Evolutionary conservation across 371 early-diverging fungal species (phyloP), one percentile per base, ranked within the genome.

Genomic region (Lichtheimia hyalospora): DNA sequence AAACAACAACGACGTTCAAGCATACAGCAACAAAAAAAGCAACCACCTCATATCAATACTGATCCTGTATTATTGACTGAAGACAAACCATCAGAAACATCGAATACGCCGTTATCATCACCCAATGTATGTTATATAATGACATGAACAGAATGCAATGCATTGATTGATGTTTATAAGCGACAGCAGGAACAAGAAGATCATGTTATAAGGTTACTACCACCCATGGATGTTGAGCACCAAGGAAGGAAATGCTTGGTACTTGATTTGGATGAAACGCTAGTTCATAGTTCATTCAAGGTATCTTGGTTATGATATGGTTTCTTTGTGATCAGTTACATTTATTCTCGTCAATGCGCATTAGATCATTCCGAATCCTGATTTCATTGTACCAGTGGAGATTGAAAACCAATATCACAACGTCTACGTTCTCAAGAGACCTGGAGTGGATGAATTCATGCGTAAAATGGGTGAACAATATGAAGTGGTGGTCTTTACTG

Each of bases 401-500:
- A 93, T 97, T 59, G 97, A 98, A 69, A 88, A 87, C 55, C 91
- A 91, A 66, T 81, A 89, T 20, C 96, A 98, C 73, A 92, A 88
- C 64, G 96, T 96, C 20, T 96, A 95, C 73, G 98, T 98, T 18
- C 82, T 94, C 62, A 96, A 96, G 73, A 82, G 98, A 61, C 98
- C 98, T 2, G 95, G 95, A 7, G 95, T 97, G n/a, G 97, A 96
- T 75, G 86, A 86, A 48, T 98, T 98, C 65, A 74, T 98, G 86
- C 80, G 84, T 60, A 81, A 84, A 63, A 84, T 96, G 84, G 96
- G 94, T 7, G 83, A 90, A 65, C 81, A 87, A 58, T 99, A 91
- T 70, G 97, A 97, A 68, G 81, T 97, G 49, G 96, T 97, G 5
- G 92, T 98, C 28, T 97, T 97, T 69, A 99, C 99, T 2, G 97